A percentile compares a stretch with the other conserved stretches of the same genome.
phyloP scores from a whole-genome alignment of 495 filamentous ascomycete genomes.

The Poronia punctata region DNA sequence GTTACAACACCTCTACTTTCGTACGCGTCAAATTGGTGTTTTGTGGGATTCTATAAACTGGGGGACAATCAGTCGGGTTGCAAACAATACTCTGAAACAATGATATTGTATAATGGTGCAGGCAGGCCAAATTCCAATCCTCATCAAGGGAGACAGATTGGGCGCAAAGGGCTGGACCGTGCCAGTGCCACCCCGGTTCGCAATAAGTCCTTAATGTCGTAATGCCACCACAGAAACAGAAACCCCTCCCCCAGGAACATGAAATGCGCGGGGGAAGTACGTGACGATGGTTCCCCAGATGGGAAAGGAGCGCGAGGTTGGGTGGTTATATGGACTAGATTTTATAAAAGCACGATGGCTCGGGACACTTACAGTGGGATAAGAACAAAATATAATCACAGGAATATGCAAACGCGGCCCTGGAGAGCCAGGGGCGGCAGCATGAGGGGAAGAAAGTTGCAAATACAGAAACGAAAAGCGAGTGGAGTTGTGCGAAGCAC shows the following conservation, averaged over 20 bases:
- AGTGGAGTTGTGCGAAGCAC: conserved; percentile 32
- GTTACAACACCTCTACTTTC: conserved; percentile 37
- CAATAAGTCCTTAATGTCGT: not conserved
- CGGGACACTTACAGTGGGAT: conserved; percentile 23
- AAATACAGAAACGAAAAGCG: conserved; percentile 24
- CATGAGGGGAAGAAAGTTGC: conserved; percentile 13
- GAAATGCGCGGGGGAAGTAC: conserved; percentile 1
- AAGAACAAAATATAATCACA: conserved; percentile 30
- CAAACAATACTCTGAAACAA: no score
- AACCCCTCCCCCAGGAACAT: not conserved
- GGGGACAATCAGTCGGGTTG: conserved; percentile 10
- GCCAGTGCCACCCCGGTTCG: not conserved
- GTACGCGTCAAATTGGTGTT: conserved; percentile 40
- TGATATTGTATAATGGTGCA: no score
- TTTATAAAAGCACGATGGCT: not conserved
- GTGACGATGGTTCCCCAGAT: not conserved
- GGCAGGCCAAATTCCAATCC: no score
- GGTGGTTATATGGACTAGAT: not conserved
- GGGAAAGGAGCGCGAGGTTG: no score
- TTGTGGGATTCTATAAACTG: conserved; percentile 29
- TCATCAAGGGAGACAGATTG: no score
- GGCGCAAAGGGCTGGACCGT: no score
- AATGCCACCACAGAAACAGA: not conserved
- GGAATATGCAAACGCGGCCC: conserved; percentile 27
- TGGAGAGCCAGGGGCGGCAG: conserved; percentile 36